Evolutionary conservation across 2,329 filamentous ascomycete species (phyloP), one percentile per base, ranked within the genome.

Genomic region (Daldinia eschscholtzii): DNA sequence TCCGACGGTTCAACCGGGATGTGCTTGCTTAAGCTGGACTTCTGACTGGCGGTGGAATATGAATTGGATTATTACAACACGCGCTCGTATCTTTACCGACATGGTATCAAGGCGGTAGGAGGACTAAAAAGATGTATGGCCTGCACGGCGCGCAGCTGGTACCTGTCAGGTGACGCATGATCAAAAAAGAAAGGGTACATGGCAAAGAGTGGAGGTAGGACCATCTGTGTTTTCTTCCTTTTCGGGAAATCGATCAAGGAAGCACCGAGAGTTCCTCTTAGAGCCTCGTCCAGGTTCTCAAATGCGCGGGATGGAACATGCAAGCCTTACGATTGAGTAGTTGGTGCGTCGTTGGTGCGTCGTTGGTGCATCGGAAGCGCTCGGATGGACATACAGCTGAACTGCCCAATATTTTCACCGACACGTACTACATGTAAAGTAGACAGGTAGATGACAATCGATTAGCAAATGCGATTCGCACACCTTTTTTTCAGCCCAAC

Each of bases 81-180:
- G 50, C 26, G 35, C 37, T 44, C 46, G 35, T 63, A 55, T 56
- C 39, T 63, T 55, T 56, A 26, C 41, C 48, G 46, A 57, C 64
- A 42, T 37, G 44, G 52, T 56, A 46, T 65, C 64, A 28, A 56
- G 57, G 64, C 30, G 53, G 56, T 39, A 52, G 37, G 58, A 61
- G 44, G 30, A 61, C 37, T 57, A 20, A 69, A 20, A 69, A 10
- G 57, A 63, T 42, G 57, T 23, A 48, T 44, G 42, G 53, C n/a
- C 71, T 74, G 73, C 73, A 73, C 66, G 65, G 62, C 70, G 57
- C 70, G 72, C 73, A 75, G 68, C 57, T 72, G 66, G 59, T 70
- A 57, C 28, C 30, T 48, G 69, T 75, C 73, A 75, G 73, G 73
- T 74, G 73, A 74, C 67, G 41, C 35, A 15, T 39, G 35, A 39